Base-by-base conservation (phyloP, 352 stramenopile species). In the Phytopythium montanum region DNA sequence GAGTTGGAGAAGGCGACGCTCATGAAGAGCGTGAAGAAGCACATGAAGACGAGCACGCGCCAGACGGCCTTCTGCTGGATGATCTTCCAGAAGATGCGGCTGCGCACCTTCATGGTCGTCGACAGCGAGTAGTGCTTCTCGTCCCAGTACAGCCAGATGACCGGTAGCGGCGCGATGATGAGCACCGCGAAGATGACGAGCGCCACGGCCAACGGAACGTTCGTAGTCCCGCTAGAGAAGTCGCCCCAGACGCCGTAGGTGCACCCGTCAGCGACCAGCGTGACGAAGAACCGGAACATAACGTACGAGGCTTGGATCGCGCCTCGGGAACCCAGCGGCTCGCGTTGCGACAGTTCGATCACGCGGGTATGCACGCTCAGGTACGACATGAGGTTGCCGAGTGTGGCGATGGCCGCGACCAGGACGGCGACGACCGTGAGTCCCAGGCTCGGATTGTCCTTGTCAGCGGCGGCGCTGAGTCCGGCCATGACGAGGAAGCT, bases 51-150 rank as follows among this genome's bases (percentile, higher is more conserved):
- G 18, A 85, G 14, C 9, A 77, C 68, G 9, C 62, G 72, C 73
- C 76, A 83, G 55, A 83, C 66, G 0, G 73, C 76, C 34, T 79
- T 81, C 54, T 83, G 73, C 56, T 82, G 73, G 68, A 83, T 73
- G 57, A 83, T 72, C 45, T 73, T 75, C 76, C 72, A 81, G 16
- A 81, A 57, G 21, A 81, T 76, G 56, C 69, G 63, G 3, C 60
- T 65, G 1, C 69, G 71, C 6, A 72, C 65, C 54, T 73, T 78
- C 57, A 85, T 53, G 2, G 73, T 58, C 3, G 64, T 78, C 18
- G 72, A 68, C 1, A 81, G 59, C 1, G 73, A 76, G 60, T 82
- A 80, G 28, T 45, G 55, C n/a, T 82, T 68, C 28, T 85, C 75
- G 0, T 80, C 44, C 72, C 73, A 85, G 46, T 62, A 72, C 29